Percentiles rank a stretch among this genome's conserved stretches.
These are phyloP conservation scores for Boletus subcaerulescens DNA, from an alignment of 768 basidiomycete genomes.

Conservation along the genomic window DNA sequence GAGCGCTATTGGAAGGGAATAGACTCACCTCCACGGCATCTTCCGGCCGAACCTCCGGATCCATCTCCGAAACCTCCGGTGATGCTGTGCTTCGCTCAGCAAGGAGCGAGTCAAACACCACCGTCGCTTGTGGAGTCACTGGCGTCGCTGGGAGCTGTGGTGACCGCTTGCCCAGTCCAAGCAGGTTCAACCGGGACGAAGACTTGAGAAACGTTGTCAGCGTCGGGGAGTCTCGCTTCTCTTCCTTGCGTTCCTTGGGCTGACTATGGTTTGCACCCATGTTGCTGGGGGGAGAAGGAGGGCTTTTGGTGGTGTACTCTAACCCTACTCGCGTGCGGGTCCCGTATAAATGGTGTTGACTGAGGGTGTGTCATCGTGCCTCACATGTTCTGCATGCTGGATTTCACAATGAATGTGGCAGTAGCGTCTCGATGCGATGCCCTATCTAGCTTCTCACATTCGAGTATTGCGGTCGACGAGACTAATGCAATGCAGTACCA, in stretches of 20 bases:
- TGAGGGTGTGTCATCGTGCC: slow-evolving; percentile 21
- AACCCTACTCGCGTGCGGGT: slow-evolving; percentile 14
- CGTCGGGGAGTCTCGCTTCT: slow-evolving; percentile 23
- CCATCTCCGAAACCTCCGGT: slow-evolving; percentile 18
- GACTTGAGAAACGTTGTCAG: slow-evolving; percentile 26
- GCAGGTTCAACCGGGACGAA: slow-evolving; percentile 27
- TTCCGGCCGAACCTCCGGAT: slow-evolving; percentile 28
- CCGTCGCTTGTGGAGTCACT: slow-evolving; percentile 18
- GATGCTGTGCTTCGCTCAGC: slow-evolving; percentile 22
- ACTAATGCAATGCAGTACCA: slow-evolving; percentile 7
- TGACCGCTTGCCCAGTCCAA: slow-evolving; percentile 27
- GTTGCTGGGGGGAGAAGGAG: background rate
- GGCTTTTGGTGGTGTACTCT: slow-evolving; percentile 1
- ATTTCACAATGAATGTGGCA: slow-evolving; percentile 15
- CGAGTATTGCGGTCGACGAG: slow-evolving; percentile 1
- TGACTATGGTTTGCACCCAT: slow-evolving; percentile 32
- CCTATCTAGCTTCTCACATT: slow-evolving; percentile 4
- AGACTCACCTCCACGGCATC: slow-evolving; percentile 16
- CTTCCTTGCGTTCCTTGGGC: slow-evolving; percentile 20
- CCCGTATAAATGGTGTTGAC: slow-evolving; percentile 21
- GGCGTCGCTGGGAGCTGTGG: slow-evolving; percentile 31
- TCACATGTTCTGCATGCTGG: slow-evolving; percentile 31
- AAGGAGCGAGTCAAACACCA: slow-evolving; percentile 3
- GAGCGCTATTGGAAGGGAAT: slow-evolving; percentile 6
- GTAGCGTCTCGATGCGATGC: slow-evolving; percentile 16